Base-by-base conservation (phyloP, 176 grass and related monocot genomes). In the Avena sativa region DNA sequence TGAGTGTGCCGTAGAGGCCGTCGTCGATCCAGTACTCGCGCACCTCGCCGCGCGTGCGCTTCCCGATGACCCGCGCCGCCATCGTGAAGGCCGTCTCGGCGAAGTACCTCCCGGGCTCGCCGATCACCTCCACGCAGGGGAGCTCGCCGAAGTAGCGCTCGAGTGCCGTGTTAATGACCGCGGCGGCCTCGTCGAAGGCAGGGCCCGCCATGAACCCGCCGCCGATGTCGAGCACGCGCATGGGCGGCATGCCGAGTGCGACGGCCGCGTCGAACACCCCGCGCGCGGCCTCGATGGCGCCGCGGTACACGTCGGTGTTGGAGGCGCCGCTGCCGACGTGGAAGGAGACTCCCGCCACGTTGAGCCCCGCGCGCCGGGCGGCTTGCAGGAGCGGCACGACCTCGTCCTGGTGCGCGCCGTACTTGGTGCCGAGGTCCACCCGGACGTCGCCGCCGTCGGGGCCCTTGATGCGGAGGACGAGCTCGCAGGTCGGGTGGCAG, bases 1-100 rank as follows among this genome's bases (percentile, higher is more conserved):
- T 12, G 59, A 80, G 79, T 1, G 79, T 26, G 43, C 79, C 79
- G 43, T 28, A 65, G 12, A 80, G 7, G 13, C 78, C 59, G 59
- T 80, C 78, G 43, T 80, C 78, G 78, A 80, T 79, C 77, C 77
- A 79, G 77, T 79, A 79, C 32, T 79, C 57, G 5, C 56, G 77
- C 34, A 46, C 57, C 36, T 62, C 57, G 77, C 77, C 77, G 77
- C 57, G 77, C 19, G 77, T 62, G 77, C 77, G 56, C 57, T 79
- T 79, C 34, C 77, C 57, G 36, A 79, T 15, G 36, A 79, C 11
- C 2, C 77, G 77, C 56, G 57, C 36, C 36, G 57, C 77, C 56
- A 79, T 20, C 0, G 77, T 10, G 57, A 79, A 79, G 0, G 57
- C 12, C 6, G 20, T 62, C 36, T 79, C 77, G 6, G 77, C 57